These are phyloP conservation scores for Penicillium daleae DNA, from an alignment of 495 filamentous ascomycete genomes.

Conservation along the genomic window DNA sequence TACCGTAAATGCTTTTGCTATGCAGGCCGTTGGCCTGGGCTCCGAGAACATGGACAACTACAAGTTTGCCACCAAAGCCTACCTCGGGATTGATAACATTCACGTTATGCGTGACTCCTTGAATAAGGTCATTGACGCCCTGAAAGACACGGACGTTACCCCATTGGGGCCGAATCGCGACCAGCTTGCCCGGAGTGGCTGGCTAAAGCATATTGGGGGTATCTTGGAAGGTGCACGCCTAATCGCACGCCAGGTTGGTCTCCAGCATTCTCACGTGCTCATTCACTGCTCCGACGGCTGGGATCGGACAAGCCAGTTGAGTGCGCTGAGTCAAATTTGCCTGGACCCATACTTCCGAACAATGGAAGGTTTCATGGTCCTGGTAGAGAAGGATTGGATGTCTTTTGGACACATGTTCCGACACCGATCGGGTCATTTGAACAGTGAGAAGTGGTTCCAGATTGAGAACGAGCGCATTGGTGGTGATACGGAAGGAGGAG, in stretches of 20 bases:
- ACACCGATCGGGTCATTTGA: conserved; percentile 81
- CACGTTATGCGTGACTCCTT: conserved; percentile 97
- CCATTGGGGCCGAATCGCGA: conserved; percentile 84
- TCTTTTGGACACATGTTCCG: conserved; percentile 98
- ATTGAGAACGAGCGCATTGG: conserved; percentile 69
- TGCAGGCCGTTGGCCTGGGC: conserved; percentile 91
- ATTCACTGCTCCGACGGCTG: conserved; percentile 99
- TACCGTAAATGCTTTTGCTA: conserved; percentile 92
- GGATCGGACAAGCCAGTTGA: conserved; percentile 96
- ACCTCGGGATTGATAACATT: conserved; percentile 98
- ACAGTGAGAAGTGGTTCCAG: conserved; percentile 93
- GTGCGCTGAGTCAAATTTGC: conserved; percentile 90
- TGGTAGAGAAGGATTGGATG: conserved; percentile 98
- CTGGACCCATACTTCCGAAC: conserved; percentile 96
- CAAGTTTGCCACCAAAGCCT: conserved; percentile 86
- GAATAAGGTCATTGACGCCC: conserved; percentile 81
- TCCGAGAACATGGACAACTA: conserved; percentile 99
- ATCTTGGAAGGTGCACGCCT: conserved; percentile 82
- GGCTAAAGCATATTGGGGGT: conserved; percentile 87
- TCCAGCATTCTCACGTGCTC: conserved; percentile 90
- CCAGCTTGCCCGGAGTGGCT: conserved; percentile 78
- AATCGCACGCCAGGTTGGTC: conserved; percentile 86
- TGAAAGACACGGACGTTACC: conserved; percentile 91
- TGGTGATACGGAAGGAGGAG: conserved; percentile 55
- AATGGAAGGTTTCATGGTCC: conserved; percentile 90